Evolutionary conservation across 2,329 filamentous ascomycete genomes (phyloP), one percentile per base, ranked within the genome.

Genomic region (Trichophyton simii): DNA sequence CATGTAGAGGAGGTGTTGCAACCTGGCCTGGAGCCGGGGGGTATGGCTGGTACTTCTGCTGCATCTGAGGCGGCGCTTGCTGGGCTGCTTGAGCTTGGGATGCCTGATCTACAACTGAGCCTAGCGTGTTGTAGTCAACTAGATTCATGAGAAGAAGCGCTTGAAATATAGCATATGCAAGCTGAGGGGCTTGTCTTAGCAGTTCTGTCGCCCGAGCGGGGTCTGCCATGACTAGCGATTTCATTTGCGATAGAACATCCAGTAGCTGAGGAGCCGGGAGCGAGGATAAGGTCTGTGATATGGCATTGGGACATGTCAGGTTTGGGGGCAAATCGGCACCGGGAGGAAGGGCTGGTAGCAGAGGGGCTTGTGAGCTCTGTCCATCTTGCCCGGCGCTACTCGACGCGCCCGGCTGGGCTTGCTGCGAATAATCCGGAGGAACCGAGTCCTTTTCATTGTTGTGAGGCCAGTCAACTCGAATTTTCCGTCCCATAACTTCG

Each of bases 381-480:
- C 70, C 68, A 62, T 75, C 71, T 61, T 77, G 75, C 57, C 72
- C 72, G 4, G 66, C 65, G 52, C 46, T 13, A 67, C 61, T 67
- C 41, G 75, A 74, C 63, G 70, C 64, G 18, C 64, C 65, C 34
- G 67, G 70, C 50, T 65, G 64, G 25, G 36, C 63, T 61, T 73
- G 72, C 59, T 77, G 74, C 38, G 79, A 75, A 66, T 78, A 79
- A 68, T 82, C 79, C 36, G 72, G 72, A 11, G 76, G 75, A 8
- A 78, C 83, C 61, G 87, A 85, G 64, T 86, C 85, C 64, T 84
- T 87, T 67, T 87, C 87, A 66, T 90, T 89, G 72, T 96, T 92
- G 73, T 96, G 95, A 63, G 89, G 94, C 76, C 95, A 99, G 75
- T 97, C 94, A 61, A 99, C 94, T 63, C 91, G 85, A 65, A 99